Base-by-base conservation (phyloP, 1,139 yeast genomes). In the Suhomyces bribrorum region DNA sequence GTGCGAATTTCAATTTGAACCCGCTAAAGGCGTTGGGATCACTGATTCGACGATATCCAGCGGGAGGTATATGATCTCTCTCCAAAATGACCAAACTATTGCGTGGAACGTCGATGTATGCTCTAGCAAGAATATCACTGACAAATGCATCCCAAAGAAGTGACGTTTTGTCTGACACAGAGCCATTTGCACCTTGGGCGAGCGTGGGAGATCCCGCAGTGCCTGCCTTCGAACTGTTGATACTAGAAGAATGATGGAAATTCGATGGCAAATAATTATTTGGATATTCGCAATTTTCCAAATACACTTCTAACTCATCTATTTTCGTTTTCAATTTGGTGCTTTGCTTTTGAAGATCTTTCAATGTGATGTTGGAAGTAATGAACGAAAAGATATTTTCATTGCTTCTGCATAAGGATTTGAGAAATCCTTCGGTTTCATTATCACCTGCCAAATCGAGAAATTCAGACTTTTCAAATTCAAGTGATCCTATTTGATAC, bases 401-500 rank as follows among this genome's bases (percentile, higher is more conserved):
- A 49, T 71, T 66, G 46, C 64, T 62, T 30, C 73, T 61, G 37
- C 75, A 61, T 37, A 75, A 66, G 34, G 77, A 66, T 42, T 74
- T 76, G 38, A 76, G 64, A 44, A 77, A 72, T n/a, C 79, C 73
- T 46, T 72, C 77, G 7, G 77, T 69, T 45, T 71, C 76, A 43
- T 68, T 64, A 40, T 71, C 74, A 7, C 74, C 76, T 0, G 68
- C 76, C 36, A 72, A 53, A 43, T 72, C 76, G 30, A 71, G 57
- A 45, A 70, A 69, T 32, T 72, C 77, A 11, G 73, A 58, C 48
- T 74, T 75, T 50, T 77, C 82, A 57, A 77, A 77, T 47, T 75
- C 81, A 31, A 76, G 55, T 4, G 81, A 74, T 3, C 82, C 81
- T 29, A 77, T 75, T 42, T 74, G 73, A 54, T 73, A 75, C n/a